Evolutionary conservation across 164 flowering plant genomes (phyloP).

Genomic region (Saururus chinensis): DNA sequence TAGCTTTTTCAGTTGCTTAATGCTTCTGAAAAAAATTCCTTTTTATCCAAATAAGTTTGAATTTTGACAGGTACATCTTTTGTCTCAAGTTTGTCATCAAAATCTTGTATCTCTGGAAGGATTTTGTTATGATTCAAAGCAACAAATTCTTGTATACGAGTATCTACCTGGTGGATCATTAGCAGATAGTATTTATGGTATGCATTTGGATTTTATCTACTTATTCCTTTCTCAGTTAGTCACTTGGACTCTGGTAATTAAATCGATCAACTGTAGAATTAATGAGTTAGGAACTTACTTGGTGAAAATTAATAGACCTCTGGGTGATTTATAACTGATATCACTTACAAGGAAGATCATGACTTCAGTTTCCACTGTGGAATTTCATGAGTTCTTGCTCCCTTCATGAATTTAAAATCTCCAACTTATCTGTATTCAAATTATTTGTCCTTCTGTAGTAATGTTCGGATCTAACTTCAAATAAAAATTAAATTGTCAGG

Average conservation of each 20-base stretch:
- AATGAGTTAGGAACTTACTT: too few relatives aligned
- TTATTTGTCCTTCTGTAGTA: not conserved
- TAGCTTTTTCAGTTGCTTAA: not conserved
- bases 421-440: not conserved
- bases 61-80: slow-evolving; percentile 40
- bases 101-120: slow-evolving; percentile 82
- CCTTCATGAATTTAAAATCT: not conserved
- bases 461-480: not conserved
- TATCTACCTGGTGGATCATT: slow-evolving; percentile 79
- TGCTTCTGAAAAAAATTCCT: not conserved
- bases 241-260: too few relatives aligned
- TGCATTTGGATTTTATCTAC: slow-evolving; percentile 3
- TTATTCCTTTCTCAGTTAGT: too few relatives aligned
- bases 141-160: slow-evolving; percentile 78
- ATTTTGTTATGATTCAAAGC: slow-evolving; percentile 65
- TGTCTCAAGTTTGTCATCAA: slow-evolving; percentile 72
- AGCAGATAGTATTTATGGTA: slow-evolving; percentile 79
- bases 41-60: not conserved
- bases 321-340: not conserved
- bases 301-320: not conserved
- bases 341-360: not conserved
- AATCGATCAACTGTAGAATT: too few relatives aligned
- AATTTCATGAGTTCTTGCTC: not conserved
- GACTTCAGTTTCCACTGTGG: not conserved
- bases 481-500: slow-evolving; percentile 31